Evolutionary conservation across 2,329 filamentous ascomycete genomes (phyloP), one percentile per base, ranked within the genome.

Genomic region (Alternaria metachromatica): DNA sequence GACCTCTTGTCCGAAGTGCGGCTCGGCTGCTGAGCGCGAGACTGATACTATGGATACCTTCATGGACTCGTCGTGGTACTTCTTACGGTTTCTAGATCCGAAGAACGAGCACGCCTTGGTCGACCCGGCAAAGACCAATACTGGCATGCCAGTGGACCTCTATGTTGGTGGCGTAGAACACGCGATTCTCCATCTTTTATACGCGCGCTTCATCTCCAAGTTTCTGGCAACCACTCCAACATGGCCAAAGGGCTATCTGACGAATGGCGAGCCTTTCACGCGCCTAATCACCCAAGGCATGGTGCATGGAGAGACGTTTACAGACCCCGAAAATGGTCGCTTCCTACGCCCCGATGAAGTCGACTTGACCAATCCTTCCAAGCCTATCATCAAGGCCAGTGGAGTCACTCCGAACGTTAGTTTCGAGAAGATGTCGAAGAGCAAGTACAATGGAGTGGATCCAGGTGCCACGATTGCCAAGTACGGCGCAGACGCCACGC

Each of bases 21-120:
- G 86, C 15, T 85, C 87, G 2, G 81, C 88, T 23, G 94, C 92
- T 7, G 91, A 89, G 76, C 87, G 94, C 67, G 94, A 97, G 68
- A 97, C 94, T 0, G 94, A 97, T 77, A 97, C 94, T 3, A 97
- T 97, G 94, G 94, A 97, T 78, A 97, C 94, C 0, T 97, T 97
- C 80, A 94, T 97, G 64, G 94, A 97, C 80, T 97, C 93, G 2
- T 96, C 93, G 58, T 97, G 94, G 94, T 97, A 97, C 79, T 97
- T 90, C 74, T 88, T 94, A 81, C 88, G 93, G 12, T 97, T 93
- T 72, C 81, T 90, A 26, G 92, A 96, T 72, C 84, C 91, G 1
- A 83, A 88, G 18, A 94, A 96, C 69, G 69, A 83, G 13, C 74
- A 85, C 2, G 77, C 82, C 13, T 89, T 88, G 0, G 89, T 96